phyloP scores from a whole-genome alignment of 495 filamentous ascomycete genomes.

The Pyrenula aspistea region DNA sequence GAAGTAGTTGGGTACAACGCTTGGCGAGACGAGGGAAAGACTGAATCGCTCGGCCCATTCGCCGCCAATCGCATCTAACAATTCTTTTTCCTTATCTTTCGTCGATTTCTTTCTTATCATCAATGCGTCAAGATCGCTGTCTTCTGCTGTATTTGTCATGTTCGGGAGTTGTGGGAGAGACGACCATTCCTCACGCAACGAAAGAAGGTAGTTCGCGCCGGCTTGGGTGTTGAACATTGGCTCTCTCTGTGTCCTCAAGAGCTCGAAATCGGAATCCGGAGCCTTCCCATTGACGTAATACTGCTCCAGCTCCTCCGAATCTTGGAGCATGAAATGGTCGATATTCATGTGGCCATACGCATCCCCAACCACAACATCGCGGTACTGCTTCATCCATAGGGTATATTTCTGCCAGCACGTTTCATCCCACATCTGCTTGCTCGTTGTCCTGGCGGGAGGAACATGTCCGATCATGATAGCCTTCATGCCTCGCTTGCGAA shows the following conservation, averaged over 20 bases:
- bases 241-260: conserved; percentile 19
- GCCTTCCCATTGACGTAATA: conserved; percentile 17
- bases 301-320: conserved; percentile 62
- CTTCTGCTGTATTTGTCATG: conserved; percentile 12
- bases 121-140: too few species aligned
- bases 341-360: conserved; percentile 97
- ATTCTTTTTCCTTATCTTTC: conserved; percentile 33
- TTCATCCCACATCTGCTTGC: conserved; percentile 81
- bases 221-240: conserved; percentile 42
- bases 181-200: conserved; percentile 67
- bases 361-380: conserved; percentile 71
- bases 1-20: conserved; percentile 87
- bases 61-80: conserved; percentile 58
- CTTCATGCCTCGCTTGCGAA: conserved; percentile 80
- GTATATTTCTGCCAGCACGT: conserved; percentile 98
- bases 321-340: conserved; percentile 92
- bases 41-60: conserved; percentile 77
- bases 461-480: conserved; percentile 92
- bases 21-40: conserved; percentile 65
- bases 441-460: conserved; percentile 71
- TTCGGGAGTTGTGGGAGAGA: conserved; percentile 50
- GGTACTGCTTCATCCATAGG: conserved; percentile 77
- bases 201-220: conserved; percentile 64
- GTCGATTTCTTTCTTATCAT: conserved; percentile 30
- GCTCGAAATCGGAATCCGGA: conserved; percentile 3